A percentile compares a stretch with the other conserved stretches of the same genome.
Conservation (phyloP, 306 rosid species). For the Styphnolobium japonicum region DNA sequence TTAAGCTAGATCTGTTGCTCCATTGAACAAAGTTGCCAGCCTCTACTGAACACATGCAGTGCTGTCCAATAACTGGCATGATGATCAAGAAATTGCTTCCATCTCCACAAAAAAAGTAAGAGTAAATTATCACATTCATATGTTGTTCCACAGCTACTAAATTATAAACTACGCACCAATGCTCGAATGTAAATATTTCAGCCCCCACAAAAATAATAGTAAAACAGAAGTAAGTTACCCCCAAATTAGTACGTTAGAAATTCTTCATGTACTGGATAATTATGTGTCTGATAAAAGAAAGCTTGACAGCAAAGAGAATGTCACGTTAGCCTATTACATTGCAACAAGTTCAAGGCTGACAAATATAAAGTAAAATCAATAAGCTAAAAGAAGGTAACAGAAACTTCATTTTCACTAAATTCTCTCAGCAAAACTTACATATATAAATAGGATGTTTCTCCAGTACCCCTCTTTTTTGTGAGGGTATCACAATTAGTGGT, state of each 20-base stretch:
- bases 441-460: no score
- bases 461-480: no score
- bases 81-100: not conserved
- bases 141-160: not conserved
- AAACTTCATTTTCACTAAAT: not conserved
- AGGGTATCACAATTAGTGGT: no score
- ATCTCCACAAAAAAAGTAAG: not conserved
- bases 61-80: not conserved
- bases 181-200: not conserved
- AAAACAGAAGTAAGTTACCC: not conserved
- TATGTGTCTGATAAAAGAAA: not conserved
- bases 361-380: not conserved
- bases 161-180: not conserved
- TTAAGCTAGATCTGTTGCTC: no score
- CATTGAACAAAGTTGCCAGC: no score
- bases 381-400: not conserved
- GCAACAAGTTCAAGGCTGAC: not conserved
- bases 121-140: not conserved
- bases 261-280: not conserved
- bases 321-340: not conserved
- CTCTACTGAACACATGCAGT: no score
- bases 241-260: not conserved
- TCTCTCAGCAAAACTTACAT: not conserved
- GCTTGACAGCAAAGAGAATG: not conserved
- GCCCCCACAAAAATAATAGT: not conserved